Percentiles rank a stretch among this genome's conserved stretches.
Evolutionary conservation across 2,329 filamentous ascomycete species (phyloP).

Genomic region (Rugonectria rugulosa): DNA sequence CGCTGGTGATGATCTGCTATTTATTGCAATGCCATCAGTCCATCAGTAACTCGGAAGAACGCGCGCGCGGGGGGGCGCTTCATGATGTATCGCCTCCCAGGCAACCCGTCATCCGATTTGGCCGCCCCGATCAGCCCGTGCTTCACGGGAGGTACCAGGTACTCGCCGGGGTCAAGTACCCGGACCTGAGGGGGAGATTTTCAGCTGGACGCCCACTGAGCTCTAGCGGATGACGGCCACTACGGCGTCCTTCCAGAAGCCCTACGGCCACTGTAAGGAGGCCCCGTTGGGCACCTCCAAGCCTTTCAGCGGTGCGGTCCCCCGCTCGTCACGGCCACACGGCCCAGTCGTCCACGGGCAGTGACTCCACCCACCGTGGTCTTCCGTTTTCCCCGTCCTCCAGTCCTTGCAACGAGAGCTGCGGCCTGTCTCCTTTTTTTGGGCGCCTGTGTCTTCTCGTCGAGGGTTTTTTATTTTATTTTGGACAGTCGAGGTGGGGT

Average conservation of each 20-base stretch:
- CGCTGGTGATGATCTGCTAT: too few species aligned
- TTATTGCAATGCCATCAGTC: too few species aligned
- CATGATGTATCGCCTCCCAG: too few species aligned
- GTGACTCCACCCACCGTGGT: constrained; percentile 23
- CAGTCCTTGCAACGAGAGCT: neutral
- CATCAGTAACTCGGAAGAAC: neutral
- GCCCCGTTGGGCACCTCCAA: constrained; percentile 4
- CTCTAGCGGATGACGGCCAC: constrained; percentile 12
- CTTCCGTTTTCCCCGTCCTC: constrained; percentile 21
- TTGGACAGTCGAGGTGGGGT: neutral
- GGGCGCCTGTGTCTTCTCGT: neutral
- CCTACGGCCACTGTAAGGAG: constrained; percentile 9
- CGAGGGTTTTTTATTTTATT: neutral
- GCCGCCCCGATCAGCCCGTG: constrained; percentile 18
- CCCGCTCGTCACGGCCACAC: constrained; percentile 14
- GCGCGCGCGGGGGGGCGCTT: too few species aligned
- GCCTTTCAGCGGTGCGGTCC: constrained; percentile 8
- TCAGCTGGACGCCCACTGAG: neutral
- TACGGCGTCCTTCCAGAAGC: constrained; percentile 5
- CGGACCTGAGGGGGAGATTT: too few species aligned
- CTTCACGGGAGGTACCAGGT: constrained; percentile 11
- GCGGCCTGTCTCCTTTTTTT: neutral
- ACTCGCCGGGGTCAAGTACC: neutral
- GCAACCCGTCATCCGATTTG: constrained; percentile 9
- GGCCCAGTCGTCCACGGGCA: constrained; percentile 15